These are phyloP conservation scores for Spironucleus salmonicida DNA, from an alignment of 208 protist genomes.

Conservation along the genomic window DNA sequence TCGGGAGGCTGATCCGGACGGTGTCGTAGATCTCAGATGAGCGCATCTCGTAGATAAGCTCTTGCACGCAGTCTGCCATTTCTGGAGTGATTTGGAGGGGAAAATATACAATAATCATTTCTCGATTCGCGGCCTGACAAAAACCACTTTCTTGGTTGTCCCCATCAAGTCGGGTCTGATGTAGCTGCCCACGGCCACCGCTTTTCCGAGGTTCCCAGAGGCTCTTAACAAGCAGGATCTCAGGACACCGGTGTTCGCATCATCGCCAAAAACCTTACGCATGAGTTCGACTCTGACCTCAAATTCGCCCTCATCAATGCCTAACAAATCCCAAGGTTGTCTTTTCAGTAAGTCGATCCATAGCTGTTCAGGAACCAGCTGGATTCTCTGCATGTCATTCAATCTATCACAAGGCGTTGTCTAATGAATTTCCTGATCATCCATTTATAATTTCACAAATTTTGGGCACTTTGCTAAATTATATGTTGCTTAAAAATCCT, in stretches of 20 bases:
- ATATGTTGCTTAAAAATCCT: no score
- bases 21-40: no score
- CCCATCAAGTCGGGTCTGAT: constrained; percentile 1
- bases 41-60: no score
- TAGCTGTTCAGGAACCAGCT: not conserved
- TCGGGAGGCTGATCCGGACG: no score
- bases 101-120: no score
- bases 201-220: not conserved
- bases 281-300: constrained; percentile 17
- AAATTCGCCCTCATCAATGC: constrained; percentile 10
- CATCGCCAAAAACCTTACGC: constrained; percentile 11
- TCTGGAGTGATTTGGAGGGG: no score
- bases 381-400: no score
- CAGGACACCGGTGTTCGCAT: not conserved
- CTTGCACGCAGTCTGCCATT: no score
- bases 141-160: not conserved
- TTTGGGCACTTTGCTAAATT: no score
- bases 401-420: no score
- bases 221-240: constrained; percentile 3
- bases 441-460: no score
- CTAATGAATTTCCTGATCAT: no score
- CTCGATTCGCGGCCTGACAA: constrained; percentile 21
- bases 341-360: not conserved
- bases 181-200: not conserved
- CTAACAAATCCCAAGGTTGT: constrained; percentile 1